phyloP scores from a whole-genome alignment of 345 rosid genomes.

The Microthlaspi erraticum region DNA sequence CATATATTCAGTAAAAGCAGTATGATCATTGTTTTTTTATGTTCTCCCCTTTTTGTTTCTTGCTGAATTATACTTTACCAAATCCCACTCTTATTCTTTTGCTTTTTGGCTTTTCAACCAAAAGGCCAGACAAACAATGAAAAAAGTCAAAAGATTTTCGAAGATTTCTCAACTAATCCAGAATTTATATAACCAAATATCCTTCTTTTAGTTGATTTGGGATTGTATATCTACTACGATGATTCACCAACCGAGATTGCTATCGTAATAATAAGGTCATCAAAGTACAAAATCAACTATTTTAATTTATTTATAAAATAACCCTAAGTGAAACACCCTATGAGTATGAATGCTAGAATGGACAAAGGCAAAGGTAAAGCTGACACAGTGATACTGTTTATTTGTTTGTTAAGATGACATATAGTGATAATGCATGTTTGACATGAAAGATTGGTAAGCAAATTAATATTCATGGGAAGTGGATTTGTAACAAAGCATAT shows the following conservation, averaged over 20 bases:
- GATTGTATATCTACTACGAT: conserved; percentile 23
- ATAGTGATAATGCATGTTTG: too few species aligned
- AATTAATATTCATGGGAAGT: neutral
- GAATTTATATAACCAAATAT: conserved; percentile 22
- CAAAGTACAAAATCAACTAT: neutral
- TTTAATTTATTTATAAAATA: neutral
- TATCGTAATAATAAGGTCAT: conserved; percentile 34
- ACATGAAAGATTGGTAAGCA: conserved; percentile 26
- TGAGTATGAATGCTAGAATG: conserved; percentile 27
- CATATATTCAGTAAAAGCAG: conserved; percentile 39
- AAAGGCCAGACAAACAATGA: conserved; percentile 38
- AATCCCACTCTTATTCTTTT: conserved; percentile 46
- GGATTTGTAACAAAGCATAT: conserved; percentile 17
- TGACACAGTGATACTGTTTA: conserved; percentile 8
- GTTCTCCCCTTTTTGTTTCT: neutral
- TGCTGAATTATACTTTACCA: conserved; percentile 40
- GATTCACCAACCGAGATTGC: conserved; percentile 35
- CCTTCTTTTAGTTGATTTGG: conserved; percentile 26
- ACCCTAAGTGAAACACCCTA: conserved; percentile 10
- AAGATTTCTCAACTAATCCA: conserved; percentile 45
- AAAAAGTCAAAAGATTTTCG: conserved; percentile 45
- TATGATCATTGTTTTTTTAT: conserved; percentile 26
- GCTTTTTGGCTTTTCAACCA: conserved; percentile 47
- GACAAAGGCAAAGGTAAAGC: conserved; percentile 44
- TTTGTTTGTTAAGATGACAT: too few species aligned